Evolutionary conservation across 768 basidiomycete species (phyloP).

Genomic region (Lanmaoa pseudosensibilis): DNA sequence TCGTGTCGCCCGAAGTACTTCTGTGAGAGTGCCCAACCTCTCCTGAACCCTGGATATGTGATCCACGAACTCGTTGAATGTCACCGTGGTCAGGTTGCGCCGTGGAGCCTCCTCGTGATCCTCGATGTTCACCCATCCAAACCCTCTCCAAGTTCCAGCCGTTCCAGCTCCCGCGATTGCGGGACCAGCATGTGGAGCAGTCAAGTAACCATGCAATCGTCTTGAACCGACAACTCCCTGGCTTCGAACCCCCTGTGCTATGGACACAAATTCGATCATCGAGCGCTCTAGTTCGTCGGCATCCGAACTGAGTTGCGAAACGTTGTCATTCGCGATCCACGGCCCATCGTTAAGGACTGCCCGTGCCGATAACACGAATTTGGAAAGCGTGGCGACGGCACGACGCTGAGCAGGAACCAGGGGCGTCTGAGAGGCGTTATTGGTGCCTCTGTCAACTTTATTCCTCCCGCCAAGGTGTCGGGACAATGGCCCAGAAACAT

Average conservation of each 20-base stretch:
- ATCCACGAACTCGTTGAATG: slow-evolving; percentile 36
- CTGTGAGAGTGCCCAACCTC: slow-evolving; percentile 22
- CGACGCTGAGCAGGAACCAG: slow-evolving; percentile 78
- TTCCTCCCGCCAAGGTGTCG: slow-evolving; percentile 52
- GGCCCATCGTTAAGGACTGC: slow-evolving; percentile 58
- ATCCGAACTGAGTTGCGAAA: slow-evolving; percentile 61
- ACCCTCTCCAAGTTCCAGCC: slow-evolving; percentile 54
- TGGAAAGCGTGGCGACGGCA: slow-evolving; percentile 83
- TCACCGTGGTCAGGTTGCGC: slow-evolving; percentile 26
- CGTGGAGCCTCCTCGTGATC: slow-evolving; percentile 34
- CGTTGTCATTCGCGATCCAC: slow-evolving; percentile 21
- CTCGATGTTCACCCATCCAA: slow-evolving; percentile 47
- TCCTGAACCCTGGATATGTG: slow-evolving; percentile 31
- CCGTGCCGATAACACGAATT: slow-evolving; percentile 82
- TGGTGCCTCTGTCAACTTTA: slow-evolving; percentile 26
- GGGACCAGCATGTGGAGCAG: slow-evolving; percentile 38
- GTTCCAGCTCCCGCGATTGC: slow-evolving; percentile 49
- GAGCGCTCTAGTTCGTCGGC: slow-evolving; percentile 73
- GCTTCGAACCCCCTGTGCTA: slow-evolving; percentile 49
- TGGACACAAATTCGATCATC: slow-evolving; percentile 61
- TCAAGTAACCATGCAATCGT: slow-evolving; percentile 39
- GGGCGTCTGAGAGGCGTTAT: slow-evolving; percentile 48
- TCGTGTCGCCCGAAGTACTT: slow-evolving; percentile 17
- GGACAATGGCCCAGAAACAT: slow-evolving; percentile 56
- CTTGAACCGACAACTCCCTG: slow-evolving; percentile 31